Evolutionary conservation across 352 stramenopile species (phyloP), one percentile per base, ranked within the genome.

Genomic region (Globisporangium barbulae): DNA sequence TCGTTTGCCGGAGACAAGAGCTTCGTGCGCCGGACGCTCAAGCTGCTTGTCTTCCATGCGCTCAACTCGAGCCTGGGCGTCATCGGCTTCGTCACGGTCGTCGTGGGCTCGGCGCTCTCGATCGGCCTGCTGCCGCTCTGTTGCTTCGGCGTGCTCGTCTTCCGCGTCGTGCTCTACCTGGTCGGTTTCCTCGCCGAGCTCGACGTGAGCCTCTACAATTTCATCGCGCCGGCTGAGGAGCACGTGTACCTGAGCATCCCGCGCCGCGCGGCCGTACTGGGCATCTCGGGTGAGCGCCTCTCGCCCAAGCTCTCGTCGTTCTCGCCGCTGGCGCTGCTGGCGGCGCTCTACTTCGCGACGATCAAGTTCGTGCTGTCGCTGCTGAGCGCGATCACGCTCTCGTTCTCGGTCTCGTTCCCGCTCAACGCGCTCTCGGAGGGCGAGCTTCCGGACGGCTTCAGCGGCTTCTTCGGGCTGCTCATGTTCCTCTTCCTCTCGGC

Each of bases 141-240:
- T 62, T 85, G 79, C 61, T 61, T 83, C 25, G 82, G 82, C 10
- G 52, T 88, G 35, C 59, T 83, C 5, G 61, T 85, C 30, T 86
- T 91, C 70, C 75, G 75, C 31, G 61, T 84, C 39, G 61, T 87
- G 62, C 69, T 88, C 42, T 78, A 69, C 45, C 57, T 87, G 22
- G 74, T 88, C 21, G 70, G 72, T 9, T 75, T 81, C 39, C 67
- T 91, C 49, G 76, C 82, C 2, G 74, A 85, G 50, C 62, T 87
- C 57, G 82, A 91, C 49, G 78, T 87, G 31, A 63, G 61, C 42
- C 74, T 91, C 44, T 75, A 74, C 72, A 90, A 90, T 77, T 89
- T 84, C 64, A 76, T 84, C 48, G 78, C 81, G 28, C 71, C 79
- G 25, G 59, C 71, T 10, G 66, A 79, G 42, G 70, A 86, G 25